These are phyloP conservation scores for Mycena pura DNA, from an alignment of 768 basidiomycete species.

Conservation along the genomic window DNA sequence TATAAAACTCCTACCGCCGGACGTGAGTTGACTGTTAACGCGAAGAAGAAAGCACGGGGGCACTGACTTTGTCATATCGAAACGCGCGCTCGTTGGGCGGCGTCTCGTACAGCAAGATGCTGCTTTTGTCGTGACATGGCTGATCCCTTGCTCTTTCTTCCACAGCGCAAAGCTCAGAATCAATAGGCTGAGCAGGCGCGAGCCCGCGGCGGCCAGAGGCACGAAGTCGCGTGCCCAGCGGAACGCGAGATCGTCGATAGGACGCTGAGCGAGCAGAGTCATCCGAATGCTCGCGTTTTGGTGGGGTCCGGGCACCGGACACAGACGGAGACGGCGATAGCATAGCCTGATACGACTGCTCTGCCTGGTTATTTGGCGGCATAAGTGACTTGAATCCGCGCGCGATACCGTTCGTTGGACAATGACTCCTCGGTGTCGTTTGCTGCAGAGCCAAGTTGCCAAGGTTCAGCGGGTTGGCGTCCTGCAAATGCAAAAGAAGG, in stretches of 20 bases:
- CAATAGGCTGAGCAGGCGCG: slow-evolving; percentile 62
- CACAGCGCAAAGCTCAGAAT: slow-evolving; percentile 75
- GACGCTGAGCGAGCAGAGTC: slow-evolving; percentile 62
- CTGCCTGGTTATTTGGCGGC: slow-evolving; percentile 34
- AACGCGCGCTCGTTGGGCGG: slow-evolving; percentile 85
- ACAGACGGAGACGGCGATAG: slow-evolving; percentile 35
- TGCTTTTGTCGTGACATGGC: slow-evolving; percentile 73
- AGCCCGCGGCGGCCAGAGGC: slow-evolving; percentile 72
- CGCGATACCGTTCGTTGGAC: slow-evolving; percentile 63
- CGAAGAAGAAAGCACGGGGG: background rate
- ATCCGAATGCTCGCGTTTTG: slow-evolving; percentile 37
- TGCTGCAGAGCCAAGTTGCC: slow-evolving; percentile 58
- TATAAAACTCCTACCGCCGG: slow-evolving; percentile 77
- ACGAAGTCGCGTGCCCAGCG: slow-evolving; percentile 89
- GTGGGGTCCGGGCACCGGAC: background rate
- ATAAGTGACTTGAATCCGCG: slow-evolving; percentile 69
- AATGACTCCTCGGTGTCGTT: slow-evolving; percentile 55
- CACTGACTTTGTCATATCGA: slow-evolving; percentile 75
- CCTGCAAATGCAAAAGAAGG: slow-evolving; percentile 42
- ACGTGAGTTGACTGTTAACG: background rate
- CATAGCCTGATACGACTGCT: slow-evolving; percentile 41
- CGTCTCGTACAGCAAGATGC: slow-evolving; percentile 80
- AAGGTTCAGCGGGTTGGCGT: slow-evolving; percentile 67
- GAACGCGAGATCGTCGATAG: slow-evolving; percentile 74
- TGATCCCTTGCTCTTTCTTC: slow-evolving; percentile 58